Base-by-base conservation (phyloP, 2,329 filamentous ascomycete species). In the Intubia oerlemansii region DNA sequence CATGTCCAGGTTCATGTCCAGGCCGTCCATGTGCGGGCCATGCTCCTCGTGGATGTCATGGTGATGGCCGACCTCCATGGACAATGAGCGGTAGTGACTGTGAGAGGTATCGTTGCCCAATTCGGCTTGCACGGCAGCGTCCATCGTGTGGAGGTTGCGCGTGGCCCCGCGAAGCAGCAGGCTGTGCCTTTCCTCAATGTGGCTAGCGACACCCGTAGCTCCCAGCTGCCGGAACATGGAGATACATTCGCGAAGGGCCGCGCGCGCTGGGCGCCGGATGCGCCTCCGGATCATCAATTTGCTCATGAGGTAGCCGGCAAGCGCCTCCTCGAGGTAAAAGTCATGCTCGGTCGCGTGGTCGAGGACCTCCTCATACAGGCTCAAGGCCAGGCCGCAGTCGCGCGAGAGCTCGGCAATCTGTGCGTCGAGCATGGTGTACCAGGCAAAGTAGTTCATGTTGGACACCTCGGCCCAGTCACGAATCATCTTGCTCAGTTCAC, bases 221-320 rank as follows among this genome's bases (percentile, higher is more conserved):
- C 73, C 71, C 28, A 79, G 52, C 33, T 73, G 66, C 24, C 73
- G 59, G 46, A 74, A 84, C 3, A 78, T 56, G 2, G 63, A 60
- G 12, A 79, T 57, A 3, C 70, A 64, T 36, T 82, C 76, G 18
- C 64, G 59, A 11, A 84, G 51, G 1, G 73, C 62, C n/a, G 68
- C 62, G 30, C 71, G 62, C 16, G 77, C 78, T 20, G 74, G 72
- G 35, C 78, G 55, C 22, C 66, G 59, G 4, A 74, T 70, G 10
- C 63, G 62, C 35, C 62, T 58, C 10, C 76, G 58, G 30, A 78
- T 55, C 35, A 81, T 66, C 42, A 69, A 72, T 8, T 73, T 73
- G 2, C 69, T 75, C 52, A 82, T 74, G 17, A 82, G 54, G 42
- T 79, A 77, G 41, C 76, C 74, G 11, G 68, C 66, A 2, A 81